Base-by-base conservation (phyloP, 2,329 filamentous ascomycete species). In the Teratosphaeriaceae sp. region DNA sequence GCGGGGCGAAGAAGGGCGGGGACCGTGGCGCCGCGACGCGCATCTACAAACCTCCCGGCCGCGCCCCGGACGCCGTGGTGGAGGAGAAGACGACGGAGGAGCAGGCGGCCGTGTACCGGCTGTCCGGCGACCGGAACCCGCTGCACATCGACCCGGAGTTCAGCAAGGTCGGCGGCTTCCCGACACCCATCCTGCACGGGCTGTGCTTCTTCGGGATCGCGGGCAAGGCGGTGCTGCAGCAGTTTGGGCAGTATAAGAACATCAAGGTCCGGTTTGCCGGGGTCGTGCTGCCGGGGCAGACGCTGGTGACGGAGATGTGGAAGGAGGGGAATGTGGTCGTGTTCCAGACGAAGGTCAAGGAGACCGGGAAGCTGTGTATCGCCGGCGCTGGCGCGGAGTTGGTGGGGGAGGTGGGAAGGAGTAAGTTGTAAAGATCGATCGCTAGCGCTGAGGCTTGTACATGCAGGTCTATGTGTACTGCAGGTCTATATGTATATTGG, bases 101-200 rank as follows among this genome's bases (percentile, higher is more conserved):
- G 60, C 90, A 97, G 71, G 92, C 92, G 6, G 88, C 87, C 8
- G 68, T 98, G 43, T 98, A 98, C 76, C 82, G 92, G 29, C 74
- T 98, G 42, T 92, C 85, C 56, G 92, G 92, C 38, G 92, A 98
- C 68, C 84, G 90, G 62, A 97, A 98, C 73, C 92, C 92, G 12
- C 80, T 98, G 1, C 92, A 98, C 71, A 84, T 98, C 49, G 92
- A 98, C 66, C 92, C 92, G 1, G 78, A 80, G 38, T 97, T 98
- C 68, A 87, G 87, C 70, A 92, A 92, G 72, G 82, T 94, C 56
- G 92, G 90, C 46, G 92, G 92, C 46, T 98, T 98, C 80, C 85
- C 92, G 70, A 79, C 74, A 21, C 92, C 92, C 11, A 98, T 98
- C 63, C 74, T 98, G 42, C 92, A 98, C 72, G 92, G 92, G n/a